Conservation (phyloP, 208 protist genomes). For the Eutreptiella sp. region DNA sequence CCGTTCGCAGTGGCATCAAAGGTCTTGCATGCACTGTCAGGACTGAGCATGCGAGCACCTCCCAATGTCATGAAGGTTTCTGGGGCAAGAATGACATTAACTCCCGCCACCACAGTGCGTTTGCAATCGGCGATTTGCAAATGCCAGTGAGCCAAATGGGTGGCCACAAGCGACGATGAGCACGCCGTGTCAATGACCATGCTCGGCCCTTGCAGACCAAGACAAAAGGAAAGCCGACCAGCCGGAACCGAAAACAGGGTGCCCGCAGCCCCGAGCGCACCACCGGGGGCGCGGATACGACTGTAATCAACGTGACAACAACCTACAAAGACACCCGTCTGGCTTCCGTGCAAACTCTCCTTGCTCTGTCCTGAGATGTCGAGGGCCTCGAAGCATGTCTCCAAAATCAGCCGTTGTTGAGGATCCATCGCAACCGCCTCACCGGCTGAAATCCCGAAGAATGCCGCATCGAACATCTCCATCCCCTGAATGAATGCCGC, state of each 20-base stretch:
- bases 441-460: conserved; percentile 12
- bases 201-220: conserved; percentile 24
- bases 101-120: conserved; percentile 9
- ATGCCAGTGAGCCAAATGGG: neutral
- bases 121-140: neutral
- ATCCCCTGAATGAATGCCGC: too few species aligned
- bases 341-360: too few species aligned
- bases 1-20: conserved; percentile 24
- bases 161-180: conserved; percentile 26
- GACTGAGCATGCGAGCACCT: conserved; percentile 8
- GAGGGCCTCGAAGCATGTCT: conserved; percentile 19
- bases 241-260: too few species aligned
- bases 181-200: conserved; percentile 24
- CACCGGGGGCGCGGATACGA: too few species aligned
- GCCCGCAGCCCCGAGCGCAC: too few species aligned
- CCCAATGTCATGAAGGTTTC: too few species aligned
- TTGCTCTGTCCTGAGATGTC: too few species aligned
- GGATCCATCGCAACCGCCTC: conserved; percentile 30
- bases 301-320: too few species aligned
- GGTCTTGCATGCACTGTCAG: conserved; percentile 18
- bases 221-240: conserved; percentile 16
- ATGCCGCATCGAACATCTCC: conserved; percentile 23
- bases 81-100: too few species aligned
- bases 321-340: too few species aligned
- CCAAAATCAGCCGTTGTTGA: conserved; percentile 33